Evolutionary conservation across 2,329 filamentous ascomycete genomes (phyloP), one percentile per base, ranked within the genome.

Genomic region (Scedosporium dehoogii): DNA sequence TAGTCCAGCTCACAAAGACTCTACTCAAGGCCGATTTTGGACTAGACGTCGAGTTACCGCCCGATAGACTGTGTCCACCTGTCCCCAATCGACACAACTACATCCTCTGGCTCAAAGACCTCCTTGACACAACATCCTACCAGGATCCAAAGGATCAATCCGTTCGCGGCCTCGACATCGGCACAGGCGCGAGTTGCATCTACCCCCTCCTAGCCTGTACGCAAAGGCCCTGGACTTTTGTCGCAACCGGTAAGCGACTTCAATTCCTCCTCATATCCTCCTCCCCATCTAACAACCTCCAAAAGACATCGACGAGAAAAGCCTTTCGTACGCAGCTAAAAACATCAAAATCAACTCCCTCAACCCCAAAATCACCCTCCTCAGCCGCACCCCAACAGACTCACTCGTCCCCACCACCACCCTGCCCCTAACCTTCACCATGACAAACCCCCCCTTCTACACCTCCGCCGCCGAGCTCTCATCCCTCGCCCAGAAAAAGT

Each of bases 391-490:
- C 0, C 67, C 76, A 0, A 70, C 75, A 0, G 83, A 81, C 42
- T 68, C 76, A 0, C 75, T 97, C 1, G 80, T 97, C 5, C 86
- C 89, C 0, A 70, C 91, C 0, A 77, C 85, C 46, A 78, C 79
- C 0, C 70, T 86, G 1, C 70, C 65, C 3, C 78, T 96, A 53
- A 87, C 93, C 70, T 97, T 97, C 71, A 86, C 85, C 63, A 96
- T 97, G 86, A 93, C 89, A 66, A 99, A 99, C 67, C 94, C 94
- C 0, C 94, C 94, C 0, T 99, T 99, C 75, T 97, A 97, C 76
- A 74, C 79, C n/a, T 92, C 90, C 0, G 76, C 82, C 3, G 74
- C 80, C 4, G 91, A 96, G 59, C 83, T 97, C 73, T 67, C 81
- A 3, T 75, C 78, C 3, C 88, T 87, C 1, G 88, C 90, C 0